Conservation (phyloP, 1,284 basidiomycete genomes). For the Neolentinus lepideus region DNA sequence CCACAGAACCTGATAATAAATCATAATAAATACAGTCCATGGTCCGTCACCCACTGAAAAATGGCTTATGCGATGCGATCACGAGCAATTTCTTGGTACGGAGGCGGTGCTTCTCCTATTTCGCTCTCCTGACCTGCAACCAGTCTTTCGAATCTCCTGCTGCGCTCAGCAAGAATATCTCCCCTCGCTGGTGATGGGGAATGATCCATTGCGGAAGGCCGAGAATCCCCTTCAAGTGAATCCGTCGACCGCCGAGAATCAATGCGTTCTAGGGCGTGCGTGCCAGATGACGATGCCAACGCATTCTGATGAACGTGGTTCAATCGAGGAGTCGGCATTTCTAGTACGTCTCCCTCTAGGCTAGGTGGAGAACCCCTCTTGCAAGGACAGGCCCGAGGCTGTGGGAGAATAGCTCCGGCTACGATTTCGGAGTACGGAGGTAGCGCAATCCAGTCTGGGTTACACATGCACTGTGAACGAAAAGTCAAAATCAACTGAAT, state of each 20-base stretch:
- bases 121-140: slow-evolving; percentile 58
- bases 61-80: not conserved
- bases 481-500: not conserved
- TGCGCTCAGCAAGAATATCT: slow-evolving; percentile 31
- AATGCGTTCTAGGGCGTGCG: not conserved
- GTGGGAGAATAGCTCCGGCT: slow-evolving; percentile 5
- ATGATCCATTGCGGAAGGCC: slow-evolving; percentile 3
- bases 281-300: not conserved
- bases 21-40: not conserved
- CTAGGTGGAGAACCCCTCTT: slow-evolving; percentile 4
- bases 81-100: slow-evolving; percentile 34
- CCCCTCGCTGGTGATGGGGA: slow-evolving; percentile 15
- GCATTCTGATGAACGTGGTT: not conserved
- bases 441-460: slow-evolving; percentile 69
- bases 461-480: slow-evolving; percentile 62
- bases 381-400: slow-evolving; percentile 6
- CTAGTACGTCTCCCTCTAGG: not conserved
- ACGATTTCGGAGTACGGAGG: slow-evolving; percentile 50
- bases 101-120: slow-evolving; percentile 57
- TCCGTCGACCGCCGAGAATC: not conserved
- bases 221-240: slow-evolving; percentile 4
- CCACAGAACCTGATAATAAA: not conserved
- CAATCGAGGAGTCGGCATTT: not conserved
- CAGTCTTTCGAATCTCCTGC: slow-evolving; percentile 48
- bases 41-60: not conserved